These are phyloP conservation scores for Podaxis sp. DNA, from an alignment of 768 basidiomycete species.

Conservation along the genomic window DNA sequence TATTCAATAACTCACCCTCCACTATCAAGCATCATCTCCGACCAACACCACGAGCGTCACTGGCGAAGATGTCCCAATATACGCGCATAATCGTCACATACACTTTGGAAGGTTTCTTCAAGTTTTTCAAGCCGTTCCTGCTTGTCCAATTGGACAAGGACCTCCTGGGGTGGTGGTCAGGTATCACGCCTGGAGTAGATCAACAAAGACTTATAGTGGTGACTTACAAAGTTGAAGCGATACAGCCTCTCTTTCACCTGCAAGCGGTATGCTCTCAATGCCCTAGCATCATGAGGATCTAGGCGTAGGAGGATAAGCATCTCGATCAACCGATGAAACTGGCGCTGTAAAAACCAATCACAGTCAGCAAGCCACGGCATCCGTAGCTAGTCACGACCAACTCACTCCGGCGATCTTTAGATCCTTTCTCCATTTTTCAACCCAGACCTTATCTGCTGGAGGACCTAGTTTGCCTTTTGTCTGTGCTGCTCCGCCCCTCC, in stretches of 20 bases:
- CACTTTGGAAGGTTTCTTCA: conserved; percentile 89
- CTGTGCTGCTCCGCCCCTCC: conserved; percentile 29
- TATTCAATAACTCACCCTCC: background rate
- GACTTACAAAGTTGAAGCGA: conserved; percentile 89
- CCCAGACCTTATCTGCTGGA: conserved; percentile 74
- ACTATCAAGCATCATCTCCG: background rate
- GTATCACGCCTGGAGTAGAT: background rate
- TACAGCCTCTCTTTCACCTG: conserved; percentile 95
- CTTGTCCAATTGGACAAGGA: conserved; percentile 84
- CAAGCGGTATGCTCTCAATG: conserved; percentile 69
- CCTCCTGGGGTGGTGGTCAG: conserved; percentile 56
- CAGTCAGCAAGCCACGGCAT: conserved; percentile 11
- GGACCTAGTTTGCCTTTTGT: conserved; percentile 69
- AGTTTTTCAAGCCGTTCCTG: conserved; percentile 86
- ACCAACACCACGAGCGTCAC: conserved; percentile 14
- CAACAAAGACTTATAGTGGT: background rate
- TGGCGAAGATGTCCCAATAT: conserved; percentile 58
- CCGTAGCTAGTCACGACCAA: background rate
- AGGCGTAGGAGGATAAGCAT: conserved; percentile 82
- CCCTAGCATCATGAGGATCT: conserved; percentile 56
- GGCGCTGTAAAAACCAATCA: conserved; percentile 55
- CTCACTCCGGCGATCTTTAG: conserved; percentile 88
- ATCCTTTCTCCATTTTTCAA: conserved; percentile 76
- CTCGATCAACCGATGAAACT: conserved; percentile 90
- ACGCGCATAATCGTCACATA: conserved; percentile 81